Evolutionary conservation across 140 eudicot genomes (phyloP).

Genomic region (Erigeron philadelphicus): DNA sequence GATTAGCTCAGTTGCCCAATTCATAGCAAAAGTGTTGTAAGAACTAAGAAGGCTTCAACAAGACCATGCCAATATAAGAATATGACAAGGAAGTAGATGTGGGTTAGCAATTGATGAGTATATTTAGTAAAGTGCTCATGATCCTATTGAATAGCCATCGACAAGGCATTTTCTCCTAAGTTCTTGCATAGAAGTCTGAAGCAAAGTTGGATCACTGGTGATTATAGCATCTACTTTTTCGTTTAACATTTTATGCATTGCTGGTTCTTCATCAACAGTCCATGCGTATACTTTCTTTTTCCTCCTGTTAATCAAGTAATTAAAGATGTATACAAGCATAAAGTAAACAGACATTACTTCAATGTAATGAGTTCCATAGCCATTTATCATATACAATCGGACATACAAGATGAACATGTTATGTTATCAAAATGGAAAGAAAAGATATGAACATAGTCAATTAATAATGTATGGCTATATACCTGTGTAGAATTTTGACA

Average conservation of each 20-base stretch:
- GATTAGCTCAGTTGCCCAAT: too few relatives aligned
- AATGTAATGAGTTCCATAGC: neutral
- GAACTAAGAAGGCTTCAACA: too few relatives aligned
- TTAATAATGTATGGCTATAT: constrained; percentile 5
- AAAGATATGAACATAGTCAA: neutral
- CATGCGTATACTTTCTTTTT: constrained; percentile 81
- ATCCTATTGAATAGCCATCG: constrained; percentile 61
- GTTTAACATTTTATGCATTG: constrained; percentile 65
- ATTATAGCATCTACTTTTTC: constrained; percentile 76
- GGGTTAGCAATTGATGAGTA: neutral
- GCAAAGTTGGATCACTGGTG: constrained; percentile 66
- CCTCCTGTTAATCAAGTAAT: constrained; percentile 45
- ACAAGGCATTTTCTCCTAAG: constrained; percentile 53
- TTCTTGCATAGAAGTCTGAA: constrained; percentile 69
- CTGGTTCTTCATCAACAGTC: constrained; percentile 79
- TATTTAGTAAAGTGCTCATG: constrained; percentile 24
- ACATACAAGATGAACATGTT: neutral
- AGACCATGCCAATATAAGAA: too few relatives aligned
- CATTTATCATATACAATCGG: neutral
- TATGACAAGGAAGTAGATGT: neutral
- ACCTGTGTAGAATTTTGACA: constrained; percentile 70
- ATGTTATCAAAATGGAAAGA: neutral
- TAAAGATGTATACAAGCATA: constrained; percentile 8
- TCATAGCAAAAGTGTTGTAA: too few relatives aligned
- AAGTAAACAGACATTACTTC: neutral